Evolutionary conservation across 805 yeast species (phyloP).

Genomic region (Scheffersomyces coipomensis): DNA sequence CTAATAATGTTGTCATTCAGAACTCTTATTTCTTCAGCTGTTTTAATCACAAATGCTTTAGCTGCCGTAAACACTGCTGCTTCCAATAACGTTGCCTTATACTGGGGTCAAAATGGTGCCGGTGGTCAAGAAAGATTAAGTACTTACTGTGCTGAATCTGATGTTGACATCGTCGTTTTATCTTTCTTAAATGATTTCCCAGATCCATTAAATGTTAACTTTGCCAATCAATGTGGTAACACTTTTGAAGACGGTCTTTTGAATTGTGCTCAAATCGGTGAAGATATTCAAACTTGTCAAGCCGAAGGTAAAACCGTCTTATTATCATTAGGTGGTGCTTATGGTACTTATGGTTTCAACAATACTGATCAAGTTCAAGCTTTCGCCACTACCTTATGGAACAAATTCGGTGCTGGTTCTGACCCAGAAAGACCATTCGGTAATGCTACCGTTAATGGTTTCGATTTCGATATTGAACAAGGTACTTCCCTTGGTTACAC

Average conservation of each 20-base stretch:
- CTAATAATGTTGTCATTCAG: conserved; percentile 7
- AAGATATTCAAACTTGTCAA: conserved; percentile 74
- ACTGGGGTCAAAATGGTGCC: conserved; percentile 20
- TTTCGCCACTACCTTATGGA: conserved; percentile 43
- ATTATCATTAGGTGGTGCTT: conserved; percentile 58
- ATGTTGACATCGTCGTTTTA: conserved; percentile 66
- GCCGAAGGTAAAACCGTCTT: conserved; percentile 68
- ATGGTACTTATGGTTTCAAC: conserved; percentile 46
- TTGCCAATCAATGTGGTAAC: conserved; percentile 18
- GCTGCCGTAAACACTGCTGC: conserved; percentile 7
- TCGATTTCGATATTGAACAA: conserved; percentile 32
- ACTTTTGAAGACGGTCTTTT: conserved; percentile 39
- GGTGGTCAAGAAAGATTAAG: conserved; percentile 28
- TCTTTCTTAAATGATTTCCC: conserved; percentile 69
- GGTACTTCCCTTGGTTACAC: conserved; percentile 17
- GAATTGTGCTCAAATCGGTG: conserved; percentile 36
- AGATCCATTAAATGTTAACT: conserved; percentile 13
- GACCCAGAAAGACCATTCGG: conserved; percentile 23
- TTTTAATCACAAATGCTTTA: conserved; percentile 6
- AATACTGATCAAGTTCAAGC: conserved; percentile 52
- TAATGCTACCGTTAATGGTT: conserved; percentile 31
- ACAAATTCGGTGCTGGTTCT: conserved; percentile 32
- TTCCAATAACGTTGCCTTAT: conserved; percentile 15
- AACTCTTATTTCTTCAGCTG: conserved; percentile 8
- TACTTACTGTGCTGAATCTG: conserved; percentile 59